Percentiles rank a stretch among this genome's conserved stretches.
These are phyloP conservation scores for Begonia loranthoides DNA, from an alignment of 306 rosid species.

Conservation along the genomic window DNA sequence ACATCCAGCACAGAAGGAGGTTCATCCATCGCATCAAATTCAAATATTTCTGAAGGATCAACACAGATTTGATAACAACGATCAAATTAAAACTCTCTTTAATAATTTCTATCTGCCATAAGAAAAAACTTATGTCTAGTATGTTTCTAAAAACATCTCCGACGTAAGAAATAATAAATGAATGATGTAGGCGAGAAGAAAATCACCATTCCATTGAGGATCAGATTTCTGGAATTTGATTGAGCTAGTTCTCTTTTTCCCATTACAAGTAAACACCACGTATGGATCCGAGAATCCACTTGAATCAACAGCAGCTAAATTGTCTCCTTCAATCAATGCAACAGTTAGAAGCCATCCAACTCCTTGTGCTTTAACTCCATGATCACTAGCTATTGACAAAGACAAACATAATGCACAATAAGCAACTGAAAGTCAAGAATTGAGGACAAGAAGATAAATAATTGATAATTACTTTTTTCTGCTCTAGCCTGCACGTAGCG, in stretches of 20 bases:
- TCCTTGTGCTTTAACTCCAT: slow-evolving; percentile 90
- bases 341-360: slow-evolving; percentile 96
- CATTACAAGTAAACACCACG: slow-evolving; percentile 84
- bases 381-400: slow-evolving; percentile 61
- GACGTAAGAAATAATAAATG: background rate
- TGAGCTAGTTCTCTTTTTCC: slow-evolving; percentile 85
- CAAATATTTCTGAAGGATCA: slow-evolving; percentile 67
- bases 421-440: background rate
- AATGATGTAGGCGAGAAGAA: slow-evolving; percentile 6
- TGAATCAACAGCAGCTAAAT: slow-evolving; percentile 58
- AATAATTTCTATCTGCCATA: too few species aligned
- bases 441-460: background rate
- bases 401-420: background rate
- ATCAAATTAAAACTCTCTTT: slow-evolving; percentile 4
- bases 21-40: slow-evolving; percentile 94
- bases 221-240: slow-evolving; percentile 69
- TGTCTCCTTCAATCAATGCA: slow-evolving; percentile 83
- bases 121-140: too few species aligned
- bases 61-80: slow-evolving; percentile 7
- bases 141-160: too few species aligned
- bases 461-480: slow-evolving; percentile 46
- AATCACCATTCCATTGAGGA: slow-evolving; percentile 89
- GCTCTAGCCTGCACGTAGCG: slow-evolving; percentile 90
- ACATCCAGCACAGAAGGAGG: slow-evolving; percentile 83
- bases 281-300: slow-evolving; percentile 66